Base-by-base conservation (phyloP, 768 basidiomycete species). In the Austroboletus festivus region DNA sequence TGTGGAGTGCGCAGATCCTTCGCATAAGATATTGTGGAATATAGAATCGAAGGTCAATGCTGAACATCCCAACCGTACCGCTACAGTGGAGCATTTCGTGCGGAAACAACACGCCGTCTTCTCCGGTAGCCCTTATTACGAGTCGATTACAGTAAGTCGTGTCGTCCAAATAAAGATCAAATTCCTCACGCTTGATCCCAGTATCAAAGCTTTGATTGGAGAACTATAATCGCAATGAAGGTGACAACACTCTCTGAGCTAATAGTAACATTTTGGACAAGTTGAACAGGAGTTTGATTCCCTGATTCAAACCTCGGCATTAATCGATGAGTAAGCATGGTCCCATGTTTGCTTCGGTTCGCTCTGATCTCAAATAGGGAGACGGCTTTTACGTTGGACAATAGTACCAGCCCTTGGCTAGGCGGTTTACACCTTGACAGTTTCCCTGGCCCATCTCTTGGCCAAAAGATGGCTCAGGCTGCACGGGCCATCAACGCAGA, bases 121-220 rank as follows among this genome's bases (percentile, higher is more conserved):
- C 55, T 55, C 67, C 21, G 68, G 67, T 13, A 86, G 83, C 48
- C 73, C 76, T n/a, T 88, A 87, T 63, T 67, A 67, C n/a, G 56
- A 72, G 22, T 72, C 77, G 16, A 86, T 89, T 52, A 86, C 82
- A 5, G 86, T 86, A 55, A 50, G 80, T 58, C 12, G 11, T 47
- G 9, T 37, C 43, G 21, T 26, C 33, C 4, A 23, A 37, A 19
- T 18, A 22, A 15, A 31, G 24, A 33, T 5, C 9, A 3, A 21
- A 28, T 9, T 33, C 20, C 24, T 53, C 28, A 55, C 41, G 3
- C 23, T 7, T n/a, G 38, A 46, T 38, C 20, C 7, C 54, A 89
- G 86, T 87, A 80, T 54, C 86, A 92, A 70, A 86, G 85, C 57
- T 89, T 89, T 56, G 84, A 89, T 62, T 91, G 89, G 89, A 74